Conservation (phyloP, 2,329 filamentous ascomycete species). For the Ophiosphaerella narmari region DNA sequence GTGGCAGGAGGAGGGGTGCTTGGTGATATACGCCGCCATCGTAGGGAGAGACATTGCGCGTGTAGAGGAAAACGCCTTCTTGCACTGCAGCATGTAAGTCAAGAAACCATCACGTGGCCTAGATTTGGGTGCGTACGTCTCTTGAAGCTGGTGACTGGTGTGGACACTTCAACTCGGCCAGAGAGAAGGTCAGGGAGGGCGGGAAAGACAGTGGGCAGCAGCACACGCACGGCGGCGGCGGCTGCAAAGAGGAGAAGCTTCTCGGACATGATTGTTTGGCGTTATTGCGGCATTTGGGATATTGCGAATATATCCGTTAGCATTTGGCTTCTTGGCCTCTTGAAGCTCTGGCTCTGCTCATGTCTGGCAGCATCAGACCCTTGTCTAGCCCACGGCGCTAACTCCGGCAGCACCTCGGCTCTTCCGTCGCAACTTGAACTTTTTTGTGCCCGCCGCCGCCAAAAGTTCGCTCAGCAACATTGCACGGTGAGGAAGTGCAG, state of each 20-base stretch:
- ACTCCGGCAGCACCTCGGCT: slow-evolving; percentile 25
- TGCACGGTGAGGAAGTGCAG: slow-evolving; percentile 3
- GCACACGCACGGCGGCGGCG: slow-evolving; percentile 77
- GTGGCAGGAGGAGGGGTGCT: slow-evolving; percentile 81
- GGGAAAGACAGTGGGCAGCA: slow-evolving; percentile 81
- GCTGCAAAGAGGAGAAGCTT: slow-evolving; percentile 72
- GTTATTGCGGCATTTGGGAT: slow-evolving; percentile 13
- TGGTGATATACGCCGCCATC: slow-evolving; percentile 85
- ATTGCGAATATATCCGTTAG: slow-evolving; percentile 8
- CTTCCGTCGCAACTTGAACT: slow-evolving; percentile 30
- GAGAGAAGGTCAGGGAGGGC: slow-evolving; percentile 82
- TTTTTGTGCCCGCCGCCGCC: slow-evolving; percentile 34
- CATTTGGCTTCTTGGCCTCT: slow-evolving; percentile 8
- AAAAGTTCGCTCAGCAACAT: slow-evolving; percentile 12
- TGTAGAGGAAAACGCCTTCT: slow-evolving; percentile 95
- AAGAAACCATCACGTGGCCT: background rate
- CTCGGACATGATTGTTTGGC: slow-evolving; percentile 53
- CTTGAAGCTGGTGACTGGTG: slow-evolving; percentile 97
- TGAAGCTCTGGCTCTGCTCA: background rate
- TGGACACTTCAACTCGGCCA: slow-evolving; percentile 93
- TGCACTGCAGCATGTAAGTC: slow-evolving; percentile 66
- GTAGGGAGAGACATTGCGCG: slow-evolving; percentile 94
- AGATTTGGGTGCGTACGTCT: slow-evolving; percentile 63
- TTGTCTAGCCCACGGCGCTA: slow-evolving; percentile 21
- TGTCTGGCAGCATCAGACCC: slow-evolving; percentile 18